Conservation (phyloP, 805 yeast genomes). For the Ogataea haglerorum region DNA sequence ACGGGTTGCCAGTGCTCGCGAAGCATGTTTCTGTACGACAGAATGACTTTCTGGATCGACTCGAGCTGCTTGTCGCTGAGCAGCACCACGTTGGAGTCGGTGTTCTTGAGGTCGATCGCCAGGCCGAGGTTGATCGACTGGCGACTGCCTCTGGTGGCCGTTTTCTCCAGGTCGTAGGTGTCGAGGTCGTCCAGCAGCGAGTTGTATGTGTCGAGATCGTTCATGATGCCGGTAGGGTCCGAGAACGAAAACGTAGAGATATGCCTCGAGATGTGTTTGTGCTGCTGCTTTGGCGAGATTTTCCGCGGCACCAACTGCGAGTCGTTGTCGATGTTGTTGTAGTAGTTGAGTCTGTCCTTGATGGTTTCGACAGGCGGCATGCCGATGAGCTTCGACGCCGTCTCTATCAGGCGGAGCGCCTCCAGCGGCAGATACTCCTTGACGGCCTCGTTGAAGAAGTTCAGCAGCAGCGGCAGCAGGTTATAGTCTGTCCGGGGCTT, state of each 20-base stretch:
- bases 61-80: constrained; percentile 38
- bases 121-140: constrained; percentile 28
- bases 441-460: constrained; percentile 78
- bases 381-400: constrained; percentile 58
- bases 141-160: constrained; percentile 19
- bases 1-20: constrained; percentile 42
- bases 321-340: constrained; percentile 33
- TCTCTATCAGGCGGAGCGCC: constrained; percentile 55
- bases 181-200: constrained; percentile 34
- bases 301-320: constrained; percentile 54
- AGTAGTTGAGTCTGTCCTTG: constrained; percentile 31
- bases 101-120: constrained; percentile 28
- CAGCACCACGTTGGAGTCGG: constrained; percentile 21
- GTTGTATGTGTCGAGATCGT: constrained; percentile 31
- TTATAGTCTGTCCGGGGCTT: constrained; percentile 56
- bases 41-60: constrained; percentile 47
- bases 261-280: constrained; percentile 28
- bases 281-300: constrained; percentile 36
- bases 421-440: constrained; percentile 61
- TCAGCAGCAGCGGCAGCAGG: constrained; percentile 65
- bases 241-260: constrained; percentile 24
- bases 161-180: constrained; percentile 27
- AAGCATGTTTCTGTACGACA: constrained; percentile 52
- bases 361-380: constrained; percentile 47
- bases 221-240: constrained; percentile 18